Evolutionary conservation across 2,329 filamentous ascomycete genomes (phyloP).

Genomic region (Cytospora paraplurivora): DNA sequence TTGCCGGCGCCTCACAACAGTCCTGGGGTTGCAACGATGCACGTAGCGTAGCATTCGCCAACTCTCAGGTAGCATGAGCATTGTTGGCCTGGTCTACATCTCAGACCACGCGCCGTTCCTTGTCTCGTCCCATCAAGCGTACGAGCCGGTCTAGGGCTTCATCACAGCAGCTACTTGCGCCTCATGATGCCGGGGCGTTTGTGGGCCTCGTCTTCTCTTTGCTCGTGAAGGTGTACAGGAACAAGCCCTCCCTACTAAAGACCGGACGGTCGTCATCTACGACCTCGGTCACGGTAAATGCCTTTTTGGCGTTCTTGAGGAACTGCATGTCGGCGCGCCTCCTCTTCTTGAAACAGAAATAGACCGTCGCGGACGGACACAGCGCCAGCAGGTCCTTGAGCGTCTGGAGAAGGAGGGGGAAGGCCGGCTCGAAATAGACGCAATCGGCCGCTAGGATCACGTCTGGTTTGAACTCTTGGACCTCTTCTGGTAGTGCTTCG

Average conservation of each 20-base stretch:
- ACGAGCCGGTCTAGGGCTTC: not conserved
- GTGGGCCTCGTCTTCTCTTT: slow-evolving; percentile 31
- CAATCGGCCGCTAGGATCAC: slow-evolving; percentile 94
- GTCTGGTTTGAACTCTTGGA: slow-evolving; percentile 64
- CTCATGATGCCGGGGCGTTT: slow-evolving; percentile 10
- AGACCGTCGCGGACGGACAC: slow-evolving; percentile 64
- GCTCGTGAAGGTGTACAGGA: slow-evolving; percentile 60
- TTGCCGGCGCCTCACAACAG: not conserved
- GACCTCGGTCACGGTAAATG: slow-evolving; percentile 64
- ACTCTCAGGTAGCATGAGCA: not conserved
- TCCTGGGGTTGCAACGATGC: too few relatives aligned
- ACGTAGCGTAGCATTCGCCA: not conserved
- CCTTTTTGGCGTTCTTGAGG: slow-evolving; percentile 69
- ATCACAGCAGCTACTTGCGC: not conserved
- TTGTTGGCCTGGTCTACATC: not conserved
- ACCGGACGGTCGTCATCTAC: slow-evolving; percentile 60
- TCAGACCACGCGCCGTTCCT: not conserved
- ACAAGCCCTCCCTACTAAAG: slow-evolving; percentile 60
- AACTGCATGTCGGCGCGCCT: slow-evolving; percentile 79
- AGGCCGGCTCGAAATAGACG: slow-evolving; percentile 95
- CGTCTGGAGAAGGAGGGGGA: slow-evolving; percentile 81
- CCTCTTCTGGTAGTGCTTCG: slow-evolving; percentile 55
- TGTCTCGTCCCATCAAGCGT: not conserved
- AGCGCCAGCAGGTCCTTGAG: slow-evolving; percentile 73
- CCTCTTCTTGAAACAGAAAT: slow-evolving; percentile 95